Conservation (phyloP, 495 filamentous ascomycete genomes). For the Podospora didyma region DNA sequence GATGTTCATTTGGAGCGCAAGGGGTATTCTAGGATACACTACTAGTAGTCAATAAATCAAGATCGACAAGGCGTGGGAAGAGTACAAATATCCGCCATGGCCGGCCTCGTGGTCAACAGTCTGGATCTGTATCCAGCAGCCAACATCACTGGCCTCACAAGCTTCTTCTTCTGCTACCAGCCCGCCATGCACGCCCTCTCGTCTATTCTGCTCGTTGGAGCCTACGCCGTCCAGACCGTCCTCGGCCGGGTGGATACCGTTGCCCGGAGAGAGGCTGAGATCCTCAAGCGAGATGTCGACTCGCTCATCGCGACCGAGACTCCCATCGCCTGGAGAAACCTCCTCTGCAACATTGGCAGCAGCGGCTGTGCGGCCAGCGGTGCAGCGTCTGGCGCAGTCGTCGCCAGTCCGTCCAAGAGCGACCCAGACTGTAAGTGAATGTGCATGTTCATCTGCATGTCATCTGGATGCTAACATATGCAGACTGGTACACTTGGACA, state of each 20-base stretch:
- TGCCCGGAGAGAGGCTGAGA: conserved; percentile 31
- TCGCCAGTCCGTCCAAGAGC: conserved; percentile 58
- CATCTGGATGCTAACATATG: conserved; percentile 5
- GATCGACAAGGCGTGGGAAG: neutral
- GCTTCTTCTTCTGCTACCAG: conserved; percentile 25
- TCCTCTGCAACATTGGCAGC: conserved; percentile 60
- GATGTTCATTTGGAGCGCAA: neutral
- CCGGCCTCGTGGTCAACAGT: conserved; percentile 7
- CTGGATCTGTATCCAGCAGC: conserved; percentile 13
- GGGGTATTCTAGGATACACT: no score
- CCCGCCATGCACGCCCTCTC: conserved; percentile 42
- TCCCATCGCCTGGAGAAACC: conserved; percentile 45
- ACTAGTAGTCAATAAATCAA: neutral
- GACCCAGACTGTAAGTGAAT: conserved; percentile 55
- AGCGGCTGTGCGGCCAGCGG: conserved; percentile 43
- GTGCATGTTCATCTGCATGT: neutral
- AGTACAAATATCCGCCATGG: conserved; percentile 25
- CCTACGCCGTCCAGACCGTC: conserved; percentile 43
- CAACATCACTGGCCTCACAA: conserved; percentile 8
- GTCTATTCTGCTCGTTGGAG: conserved; percentile 44
- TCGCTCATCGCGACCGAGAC: conserved; percentile 54
- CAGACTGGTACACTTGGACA: conserved; percentile 67
- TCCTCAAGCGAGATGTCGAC: conserved; percentile 45
- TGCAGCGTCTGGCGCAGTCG: conserved; percentile 50
- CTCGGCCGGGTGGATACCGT: conserved; percentile 35